Evolutionary conservation across 345 rosid genomes (phyloP), one percentile per base, ranked within the genome.

Genomic region (Syzygium jambos): DNA sequence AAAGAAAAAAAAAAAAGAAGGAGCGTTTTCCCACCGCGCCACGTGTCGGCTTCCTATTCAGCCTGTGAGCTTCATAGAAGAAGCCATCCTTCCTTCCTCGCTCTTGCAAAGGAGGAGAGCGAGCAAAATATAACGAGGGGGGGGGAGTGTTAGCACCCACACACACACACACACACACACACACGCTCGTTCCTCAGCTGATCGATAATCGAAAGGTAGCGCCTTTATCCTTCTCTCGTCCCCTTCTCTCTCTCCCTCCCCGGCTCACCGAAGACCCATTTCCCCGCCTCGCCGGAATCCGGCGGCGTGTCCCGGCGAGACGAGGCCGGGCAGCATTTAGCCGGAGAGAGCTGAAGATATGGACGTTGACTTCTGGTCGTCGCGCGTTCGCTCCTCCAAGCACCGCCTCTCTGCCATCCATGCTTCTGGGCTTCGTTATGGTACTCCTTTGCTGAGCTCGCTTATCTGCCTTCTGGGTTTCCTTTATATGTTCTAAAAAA

Each of bases 331-430:
- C 82, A 38, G 82, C 82, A 38, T 38, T 73, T 49, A 43, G 82
- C 6, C 49, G 61, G 85, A 12, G 78, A 10, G 86, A 89, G 51
- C 87, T 84, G 73, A 63, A 78, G 52, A 73, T 89, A 94, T 93
- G 96, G 94, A 91, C 85, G 86, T 91, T 87, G 93, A 90, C 87
- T 88, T 87, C 88, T 91, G 90, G 93, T 59, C 93, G 6, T 90
- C 94, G 4, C 89, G 93, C 85, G 86, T 86, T 53, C 90, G 65
- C 90, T 89, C 93, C 53, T 59, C 90, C 88, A 92, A 90, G 90
- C 91, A 90, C 84, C 91, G 89, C 84, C 41, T 89, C 88, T 89
- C 93, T 85, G 85, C 86, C 78, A 38, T 89, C 80, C 94, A 85
- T 30, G 89, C 91, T 86, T 49, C 92, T 80, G 85, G 91, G 54